phyloP scores from a whole-genome alignment of 495 filamentous ascomycete genomes.

The Recurvomyces mirabilis region DNA sequence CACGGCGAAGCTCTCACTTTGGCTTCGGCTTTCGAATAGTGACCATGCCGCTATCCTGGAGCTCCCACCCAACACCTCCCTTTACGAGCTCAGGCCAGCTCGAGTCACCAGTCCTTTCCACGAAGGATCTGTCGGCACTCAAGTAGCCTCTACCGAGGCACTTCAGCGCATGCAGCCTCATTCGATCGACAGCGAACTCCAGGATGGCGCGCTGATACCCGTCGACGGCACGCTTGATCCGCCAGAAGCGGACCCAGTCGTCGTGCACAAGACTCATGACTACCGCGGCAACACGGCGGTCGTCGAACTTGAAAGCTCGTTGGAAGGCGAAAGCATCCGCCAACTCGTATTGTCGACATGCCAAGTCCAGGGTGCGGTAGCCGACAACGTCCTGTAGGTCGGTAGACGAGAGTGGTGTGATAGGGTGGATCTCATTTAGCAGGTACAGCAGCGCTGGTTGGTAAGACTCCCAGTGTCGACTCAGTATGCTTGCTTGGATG shows the following conservation, averaged over 20 bases:
- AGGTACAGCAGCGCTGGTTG: conserved; percentile 75
- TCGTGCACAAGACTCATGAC: conserved; percentile 63
- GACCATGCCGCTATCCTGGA: conserved; percentile 19
- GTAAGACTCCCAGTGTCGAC: conserved; percentile 75
- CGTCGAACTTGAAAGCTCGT: conserved; percentile 48
- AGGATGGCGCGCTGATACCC: conserved; percentile 64
- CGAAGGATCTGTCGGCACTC: conserved; percentile 50
- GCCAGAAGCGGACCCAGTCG: conserved; percentile 72
- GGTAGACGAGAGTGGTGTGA: conserved; percentile 46
- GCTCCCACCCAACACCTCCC: conserved; percentile 70
- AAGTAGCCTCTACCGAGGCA: conserved; percentile 77
- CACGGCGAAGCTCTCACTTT: no score
- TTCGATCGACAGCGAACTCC: conserved; percentile 61
- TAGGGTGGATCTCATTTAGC: conserved; percentile 53
- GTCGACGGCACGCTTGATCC: conserved; percentile 58
- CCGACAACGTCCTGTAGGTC: conserved; percentile 67
- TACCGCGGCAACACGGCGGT: conserved; percentile 52
- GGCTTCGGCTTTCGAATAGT: conserved; percentile 22
- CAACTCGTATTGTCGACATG: conserved; percentile 71
- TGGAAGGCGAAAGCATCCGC: conserved; percentile 55
- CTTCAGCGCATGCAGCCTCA: conserved; percentile 65
- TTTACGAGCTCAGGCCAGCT: conserved; percentile 58
- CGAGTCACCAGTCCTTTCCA: conserved; percentile 49
- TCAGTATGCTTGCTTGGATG: conserved; percentile 68
- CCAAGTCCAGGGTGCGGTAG: conserved; percentile 78